A percentile compares a stretch with the other conserved stretches of the same genome.
phyloP scores from a whole-genome alignment of 2,329 filamentous ascomycete genomes.

The Trichoderma polysporum region DNA sequence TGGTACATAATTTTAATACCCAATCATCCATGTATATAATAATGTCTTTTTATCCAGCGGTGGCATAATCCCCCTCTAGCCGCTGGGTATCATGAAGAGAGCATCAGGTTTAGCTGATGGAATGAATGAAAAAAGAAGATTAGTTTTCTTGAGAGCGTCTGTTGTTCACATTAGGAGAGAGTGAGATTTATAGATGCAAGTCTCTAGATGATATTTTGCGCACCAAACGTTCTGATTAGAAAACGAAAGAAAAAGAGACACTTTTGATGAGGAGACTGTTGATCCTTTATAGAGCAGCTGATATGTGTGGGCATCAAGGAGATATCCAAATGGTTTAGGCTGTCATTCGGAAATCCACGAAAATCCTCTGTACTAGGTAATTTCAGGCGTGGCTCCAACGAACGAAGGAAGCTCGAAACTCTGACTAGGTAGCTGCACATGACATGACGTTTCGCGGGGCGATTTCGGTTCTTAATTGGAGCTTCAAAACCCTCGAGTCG shows the following conservation, averaged over 20 bases:
- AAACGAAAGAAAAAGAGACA: background rate
- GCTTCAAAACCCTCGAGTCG: background rate
- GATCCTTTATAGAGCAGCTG: background rate
- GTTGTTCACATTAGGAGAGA: background rate
- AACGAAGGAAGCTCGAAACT: background rate
- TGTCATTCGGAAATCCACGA: background rate
- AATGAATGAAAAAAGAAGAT: background rate
- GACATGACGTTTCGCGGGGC: constrained; percentile 15
- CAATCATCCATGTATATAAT: constrained; percentile 19
- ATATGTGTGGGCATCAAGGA: background rate
- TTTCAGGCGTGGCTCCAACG: background rate
- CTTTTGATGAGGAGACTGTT: background rate
- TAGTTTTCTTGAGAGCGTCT: background rate
- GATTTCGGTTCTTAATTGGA: background rate
- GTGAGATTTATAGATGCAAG: background rate
- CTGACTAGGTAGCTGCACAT: background rate
- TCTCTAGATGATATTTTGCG: background rate
- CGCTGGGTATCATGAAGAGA: background rate
- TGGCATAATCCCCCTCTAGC: background rate
- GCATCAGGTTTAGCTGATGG: background rate
- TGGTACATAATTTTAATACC: constrained; percentile 20
- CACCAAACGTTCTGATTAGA: background rate
- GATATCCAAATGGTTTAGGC: background rate
- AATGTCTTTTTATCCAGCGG: background rate
- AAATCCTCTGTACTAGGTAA: background rate